These are phyloP conservation scores for Urostyla sp. DNA, from an alignment of 73 alveolate genomes.

Conservation along the genomic window DNA sequence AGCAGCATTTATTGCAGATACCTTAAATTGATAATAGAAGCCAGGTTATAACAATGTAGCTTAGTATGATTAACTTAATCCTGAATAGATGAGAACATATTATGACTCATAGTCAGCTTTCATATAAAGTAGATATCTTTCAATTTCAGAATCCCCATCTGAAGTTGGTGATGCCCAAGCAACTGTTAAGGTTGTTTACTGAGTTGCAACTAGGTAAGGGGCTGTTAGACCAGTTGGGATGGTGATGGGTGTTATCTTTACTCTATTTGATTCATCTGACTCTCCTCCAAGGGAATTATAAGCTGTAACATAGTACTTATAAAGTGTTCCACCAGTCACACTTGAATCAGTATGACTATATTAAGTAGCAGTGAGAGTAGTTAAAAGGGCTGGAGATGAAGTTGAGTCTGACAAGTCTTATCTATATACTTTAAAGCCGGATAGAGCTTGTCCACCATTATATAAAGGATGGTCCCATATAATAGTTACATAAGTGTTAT, in stretches of 20 bases:
- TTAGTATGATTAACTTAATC: constrained; percentile 35
- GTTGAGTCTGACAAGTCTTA: constrained; percentile 33
- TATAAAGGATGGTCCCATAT: constrained; percentile 77
- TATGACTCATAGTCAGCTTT: constrained; percentile 58
- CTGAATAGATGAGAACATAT: constrained; percentile 50
- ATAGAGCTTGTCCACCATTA: constrained; percentile 67
- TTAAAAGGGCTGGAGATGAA: constrained; percentile 21
- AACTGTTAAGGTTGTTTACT: constrained; percentile 53
- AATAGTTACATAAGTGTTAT: constrained; percentile 54
- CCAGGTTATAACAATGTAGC: constrained; percentile 43
- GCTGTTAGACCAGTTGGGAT: constrained; percentile 64
- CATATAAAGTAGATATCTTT: constrained; percentile 55
- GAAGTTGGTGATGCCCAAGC: constrained; percentile 64
- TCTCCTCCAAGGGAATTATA: constrained; percentile 71
- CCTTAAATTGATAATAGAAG: constrained; percentile 60
- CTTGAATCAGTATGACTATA: constrained; percentile 62
- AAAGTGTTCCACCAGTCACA: constrained; percentile 60
- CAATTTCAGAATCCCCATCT: constrained; percentile 58
- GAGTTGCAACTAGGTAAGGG: constrained; percentile 60
- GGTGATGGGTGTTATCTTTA: constrained; percentile 46
- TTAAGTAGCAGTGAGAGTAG: constrained; percentile 21
- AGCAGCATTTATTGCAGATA: constrained; percentile 60
- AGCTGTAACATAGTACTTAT: constrained; percentile 72
- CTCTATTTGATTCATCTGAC: constrained; percentile 44
- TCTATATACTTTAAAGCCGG: constrained; percentile 65